Percentiles rank a stretch among this genome's conserved stretches.
Conservation (phyloP, 139 green algal genomes). For the Trebouxia sp. region DNA sequence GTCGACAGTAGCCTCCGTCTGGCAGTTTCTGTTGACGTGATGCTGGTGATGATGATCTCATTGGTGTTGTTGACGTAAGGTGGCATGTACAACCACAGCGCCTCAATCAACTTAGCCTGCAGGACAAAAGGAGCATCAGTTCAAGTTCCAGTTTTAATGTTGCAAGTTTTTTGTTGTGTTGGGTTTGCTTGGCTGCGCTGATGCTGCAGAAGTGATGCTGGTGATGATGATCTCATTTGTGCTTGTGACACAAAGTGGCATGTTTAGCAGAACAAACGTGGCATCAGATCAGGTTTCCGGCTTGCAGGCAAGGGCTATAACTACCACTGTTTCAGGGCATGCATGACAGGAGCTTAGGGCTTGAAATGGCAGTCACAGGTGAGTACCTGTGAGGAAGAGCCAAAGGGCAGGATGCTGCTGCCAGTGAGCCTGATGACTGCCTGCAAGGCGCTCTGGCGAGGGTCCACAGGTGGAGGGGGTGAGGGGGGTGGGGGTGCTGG, state of each 20-base stretch:
- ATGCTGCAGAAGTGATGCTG: not conserved
- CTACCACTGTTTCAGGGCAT: too few relatives aligned
- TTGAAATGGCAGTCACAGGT: too few relatives aligned
- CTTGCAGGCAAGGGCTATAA: too few relatives aligned
- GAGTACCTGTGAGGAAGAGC: not conserved
- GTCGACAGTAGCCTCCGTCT: not conserved
- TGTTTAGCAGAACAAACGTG: not conserved
- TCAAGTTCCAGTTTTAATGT: too few relatives aligned
- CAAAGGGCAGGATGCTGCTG: not conserved
- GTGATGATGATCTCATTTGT: not conserved
- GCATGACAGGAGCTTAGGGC: too few relatives aligned
- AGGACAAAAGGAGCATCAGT: not conserved
- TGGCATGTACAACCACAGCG: not conserved
- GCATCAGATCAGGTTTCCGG: not conserved
- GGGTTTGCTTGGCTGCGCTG: too few relatives aligned
- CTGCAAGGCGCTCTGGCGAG: not conserved
- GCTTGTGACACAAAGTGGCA: too few relatives aligned
- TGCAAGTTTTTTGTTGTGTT: too few relatives aligned
- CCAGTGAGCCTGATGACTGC: slow-evolving; percentile 15
- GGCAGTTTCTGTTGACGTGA: not conserved
- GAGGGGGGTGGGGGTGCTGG: not conserved
- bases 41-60: not conserved
- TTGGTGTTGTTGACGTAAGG: slow-evolving; percentile 13
- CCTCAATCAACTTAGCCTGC: slow-evolving; percentile 10
- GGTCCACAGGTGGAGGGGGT: slow-evolving; percentile 6